These are phyloP conservation scores for Raffaelea deltoideospora DNA, from an alignment of 2,329 filamentous ascomycete genomes.

Conservation along the genomic window DNA sequence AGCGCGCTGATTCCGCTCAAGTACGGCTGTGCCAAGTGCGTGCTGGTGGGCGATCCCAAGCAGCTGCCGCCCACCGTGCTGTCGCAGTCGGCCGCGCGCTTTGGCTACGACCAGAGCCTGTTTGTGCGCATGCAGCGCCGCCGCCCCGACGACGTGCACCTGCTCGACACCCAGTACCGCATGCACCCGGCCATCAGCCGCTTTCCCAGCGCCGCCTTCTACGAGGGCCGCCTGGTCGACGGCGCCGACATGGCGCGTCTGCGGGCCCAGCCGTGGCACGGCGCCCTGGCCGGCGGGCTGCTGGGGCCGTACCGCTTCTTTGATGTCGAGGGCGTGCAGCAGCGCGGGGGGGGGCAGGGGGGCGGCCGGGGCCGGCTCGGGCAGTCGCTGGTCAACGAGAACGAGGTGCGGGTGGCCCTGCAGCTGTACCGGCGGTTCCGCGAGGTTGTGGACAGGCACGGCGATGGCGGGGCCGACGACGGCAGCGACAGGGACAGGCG, in stretches of 20 bases:
- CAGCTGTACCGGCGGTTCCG: slow-evolving; percentile 68
- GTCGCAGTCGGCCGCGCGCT: slow-evolving; percentile 79
- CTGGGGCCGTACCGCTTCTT: slow-evolving; percentile 95
- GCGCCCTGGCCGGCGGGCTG: slow-evolving; percentile 49
- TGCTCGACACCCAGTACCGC: slow-evolving; percentile 95
- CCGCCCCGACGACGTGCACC: slow-evolving; percentile 71
- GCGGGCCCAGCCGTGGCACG: slow-evolving; percentile 75
- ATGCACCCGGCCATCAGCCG: slow-evolving; percentile 96
- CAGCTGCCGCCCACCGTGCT: slow-evolving; percentile 92
- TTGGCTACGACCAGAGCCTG: slow-evolving; percentile 93
- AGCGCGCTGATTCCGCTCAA: slow-evolving; percentile 94
- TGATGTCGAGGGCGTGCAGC: slow-evolving; percentile 80
- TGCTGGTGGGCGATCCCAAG: slow-evolving; percentile 94
- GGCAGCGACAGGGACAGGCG: too few relatives aligned
- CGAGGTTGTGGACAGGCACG: slow-evolving; percentile 13
- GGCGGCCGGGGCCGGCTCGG: slow-evolving; percentile 73
- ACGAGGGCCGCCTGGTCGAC: slow-evolving; percentile 75
- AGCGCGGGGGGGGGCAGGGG: too few relatives aligned
- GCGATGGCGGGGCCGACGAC: slow-evolving; percentile 53
- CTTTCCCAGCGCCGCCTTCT: slow-evolving; percentile 86
- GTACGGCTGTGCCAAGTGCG: slow-evolving; percentile 92
- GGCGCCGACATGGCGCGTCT: slow-evolving; percentile 68
- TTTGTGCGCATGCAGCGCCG: slow-evolving; percentile 98
- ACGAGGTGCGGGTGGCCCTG: slow-evolving; percentile 76
- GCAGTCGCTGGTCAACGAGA: slow-evolving; percentile 78